These are phyloP conservation scores for Phragmites australis DNA, from an alignment of 176 grass and related monocot species.

Conservation along the genomic window DNA sequence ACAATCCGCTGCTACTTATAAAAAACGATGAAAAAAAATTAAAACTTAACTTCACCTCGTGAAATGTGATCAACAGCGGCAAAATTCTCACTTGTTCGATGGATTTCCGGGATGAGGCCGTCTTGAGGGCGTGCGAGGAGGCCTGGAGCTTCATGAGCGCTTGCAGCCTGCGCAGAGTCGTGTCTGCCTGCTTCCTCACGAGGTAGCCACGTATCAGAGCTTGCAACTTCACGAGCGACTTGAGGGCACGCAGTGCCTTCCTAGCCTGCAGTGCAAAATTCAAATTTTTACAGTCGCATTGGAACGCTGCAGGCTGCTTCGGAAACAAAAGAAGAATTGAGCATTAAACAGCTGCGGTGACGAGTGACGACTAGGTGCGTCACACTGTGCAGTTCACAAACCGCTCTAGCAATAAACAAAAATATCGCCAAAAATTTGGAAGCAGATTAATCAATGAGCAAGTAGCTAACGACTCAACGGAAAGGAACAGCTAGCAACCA, in stretches of 20 bases:
- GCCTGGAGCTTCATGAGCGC: conserved; percentile 73
- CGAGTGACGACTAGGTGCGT: conserved; percentile 47
- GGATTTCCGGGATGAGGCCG: conserved; percentile 35
- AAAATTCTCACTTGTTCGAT: conserved; percentile 34
- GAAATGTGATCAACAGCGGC: not conserved
- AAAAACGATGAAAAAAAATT: not conserved
- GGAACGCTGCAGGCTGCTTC: not conserved
- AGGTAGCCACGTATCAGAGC: conserved; percentile 83
- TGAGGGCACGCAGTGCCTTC: conserved; percentile 86
- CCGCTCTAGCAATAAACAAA: conserved; percentile 24
- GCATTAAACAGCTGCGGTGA: conserved; percentile 9
- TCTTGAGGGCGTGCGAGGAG: conserved; percentile 24
- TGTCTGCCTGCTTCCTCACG: conserved; percentile 70
- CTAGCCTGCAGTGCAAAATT: conserved; percentile 58
- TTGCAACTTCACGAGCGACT: conserved; percentile 82
- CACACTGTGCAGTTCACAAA: conserved; percentile 19
- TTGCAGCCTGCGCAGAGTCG: conserved; percentile 68
- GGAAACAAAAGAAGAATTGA: not conserved
- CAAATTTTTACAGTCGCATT: conserved; percentile 24
- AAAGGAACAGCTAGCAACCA: not conserved
- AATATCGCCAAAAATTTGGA: not conserved
- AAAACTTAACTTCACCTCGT: not conserved
- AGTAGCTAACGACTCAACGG: conserved; percentile 25
- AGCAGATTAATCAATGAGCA: conserved; percentile 23
- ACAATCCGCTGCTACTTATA: conserved; percentile 48